Percentiles rank a stretch among this genome's conserved stretches.
phyloP scores from a whole-genome alignment of 306 rosid genomes.

The Calophaca sinica region DNA sequence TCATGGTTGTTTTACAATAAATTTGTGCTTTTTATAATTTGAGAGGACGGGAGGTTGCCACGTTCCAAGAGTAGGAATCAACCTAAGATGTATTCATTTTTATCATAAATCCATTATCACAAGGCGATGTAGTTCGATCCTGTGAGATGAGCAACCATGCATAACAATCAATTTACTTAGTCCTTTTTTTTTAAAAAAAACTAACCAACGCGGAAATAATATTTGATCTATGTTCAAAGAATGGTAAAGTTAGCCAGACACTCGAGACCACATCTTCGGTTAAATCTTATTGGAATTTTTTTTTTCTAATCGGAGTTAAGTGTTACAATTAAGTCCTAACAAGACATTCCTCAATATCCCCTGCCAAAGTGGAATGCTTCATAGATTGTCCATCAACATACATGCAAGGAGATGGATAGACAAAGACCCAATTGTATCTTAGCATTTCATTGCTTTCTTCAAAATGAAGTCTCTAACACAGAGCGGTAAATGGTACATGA shows the following conservation, averaged over 20 bases:
- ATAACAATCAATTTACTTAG: not conserved
- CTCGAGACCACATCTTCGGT: no score
- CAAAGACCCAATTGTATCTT: not conserved
- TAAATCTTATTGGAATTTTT: no score
- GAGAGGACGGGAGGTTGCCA: not conserved
- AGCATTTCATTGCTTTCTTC: slow-evolving; percentile 55
- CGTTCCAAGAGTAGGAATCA: not conserved
- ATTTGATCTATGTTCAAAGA: no score
- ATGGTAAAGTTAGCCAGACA: no score
- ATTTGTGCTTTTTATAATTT: no score
- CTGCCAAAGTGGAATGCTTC: not conserved
- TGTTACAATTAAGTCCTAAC: not conserved
- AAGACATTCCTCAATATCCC: not conserved
- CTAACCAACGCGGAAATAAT: not conserved
- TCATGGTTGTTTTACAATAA: not conserved
- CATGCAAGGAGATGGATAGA: not conserved
- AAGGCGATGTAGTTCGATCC: not conserved
- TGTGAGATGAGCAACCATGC: no score
- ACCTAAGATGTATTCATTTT: not conserved
- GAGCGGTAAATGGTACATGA: slow-evolving; percentile 78
- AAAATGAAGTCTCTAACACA: slow-evolving; percentile 63
- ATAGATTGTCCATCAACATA: slow-evolving; percentile 1
- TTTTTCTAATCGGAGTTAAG: not conserved
- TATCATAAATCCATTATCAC: not conserved
- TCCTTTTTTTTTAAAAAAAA: not conserved